Base-by-base conservation (phyloP, 352 stramenopile species). In the Halophytophthora batemanensis region DNA sequence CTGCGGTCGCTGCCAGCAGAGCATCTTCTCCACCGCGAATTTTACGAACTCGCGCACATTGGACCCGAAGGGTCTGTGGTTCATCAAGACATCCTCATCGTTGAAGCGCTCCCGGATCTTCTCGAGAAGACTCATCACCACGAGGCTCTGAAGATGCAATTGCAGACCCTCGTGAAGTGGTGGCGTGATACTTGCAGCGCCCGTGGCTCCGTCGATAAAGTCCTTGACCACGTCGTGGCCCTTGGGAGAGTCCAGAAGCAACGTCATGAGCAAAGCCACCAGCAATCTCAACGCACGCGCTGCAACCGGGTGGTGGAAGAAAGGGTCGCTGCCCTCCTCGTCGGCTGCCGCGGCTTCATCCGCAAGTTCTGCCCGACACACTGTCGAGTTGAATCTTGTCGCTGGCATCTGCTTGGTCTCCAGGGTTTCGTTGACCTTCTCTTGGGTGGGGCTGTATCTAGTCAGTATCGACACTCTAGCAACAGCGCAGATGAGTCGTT, bases 41-140 rank as follows among this genome's bases (percentile, higher is more conserved):
- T 63, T 71, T 18, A 86, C 59, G 35, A 90, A 86, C 5, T 78
- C 70, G 21, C 78, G 76, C 21, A 87, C 56, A 41, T 87, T 90
- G 23, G 53, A 31, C 8, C 52, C 72, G 45, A 86, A 87, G 7
- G 63, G 33, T 40, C 80, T 84, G 60, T 85, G 67, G 0, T 84
- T 67, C 0, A 59, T 51, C 5, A 86, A 42, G 33, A 82, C 41
- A 14, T 61, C 58, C 11, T 79, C 70, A 42, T 83, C 66, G 6
- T 53, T 49, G 50, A 87, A 74, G 19, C 62, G 66, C 11, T 45
- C 53, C 6, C 72, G 73, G 31, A 87, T 69, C 45, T 79, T 65
- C 23, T 83, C 72, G 1, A 90, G 44, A 23, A 90, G 59, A 19
- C 57, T 55, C 36, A 82, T 64, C 22, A 90, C 59, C 0, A 85